These are phyloP conservation scores for Mesembryanthemum crystallinum DNA, from an alignment of 148 eudicot genomes.

Conservation along the genomic window DNA sequence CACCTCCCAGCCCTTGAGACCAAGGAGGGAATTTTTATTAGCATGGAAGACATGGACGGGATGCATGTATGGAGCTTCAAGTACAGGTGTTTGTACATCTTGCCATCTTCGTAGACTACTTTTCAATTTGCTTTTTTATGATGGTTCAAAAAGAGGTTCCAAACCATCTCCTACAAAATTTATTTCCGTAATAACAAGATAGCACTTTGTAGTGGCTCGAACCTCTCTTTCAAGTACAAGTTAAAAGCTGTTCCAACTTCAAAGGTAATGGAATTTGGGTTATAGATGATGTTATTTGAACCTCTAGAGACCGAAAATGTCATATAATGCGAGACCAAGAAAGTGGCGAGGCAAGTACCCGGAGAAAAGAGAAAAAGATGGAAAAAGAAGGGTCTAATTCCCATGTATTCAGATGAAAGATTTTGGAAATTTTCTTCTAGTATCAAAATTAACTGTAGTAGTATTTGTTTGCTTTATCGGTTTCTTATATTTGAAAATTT, in stretches of 20 bases:
- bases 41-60: slow-evolving; percentile 81
- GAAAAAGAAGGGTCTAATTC: not conserved
- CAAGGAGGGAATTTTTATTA: slow-evolving; percentile 64
- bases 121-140: not conserved
- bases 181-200: too few species aligned
- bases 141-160: not conserved
- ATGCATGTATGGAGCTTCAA: slow-evolving; percentile 73
- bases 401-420: not conserved
- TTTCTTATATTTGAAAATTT: slow-evolving; percentile 1
- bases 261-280: not conserved
- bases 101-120: not conserved
- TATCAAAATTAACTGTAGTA: not conserved
- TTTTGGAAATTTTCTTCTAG: not conserved
- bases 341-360: not conserved
- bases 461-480: not conserved
- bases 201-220: too few species aligned
- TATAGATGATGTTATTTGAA: not conserved
- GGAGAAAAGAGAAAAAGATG: not conserved
- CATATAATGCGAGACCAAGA: not conserved
- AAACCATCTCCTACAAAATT: not conserved
- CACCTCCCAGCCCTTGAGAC: slow-evolving; percentile 60
- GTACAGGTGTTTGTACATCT: slow-evolving; percentile 52
- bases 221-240: not conserved
- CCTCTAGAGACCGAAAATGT: not conserved
- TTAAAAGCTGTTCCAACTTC: not conserved